A percentile compares a stretch with the other conserved stretches of the same genome.
phyloP scores from a whole-genome alignment of 495 filamentous ascomycete genomes.

The Hyaloscypha hepaticicola region DNA sequence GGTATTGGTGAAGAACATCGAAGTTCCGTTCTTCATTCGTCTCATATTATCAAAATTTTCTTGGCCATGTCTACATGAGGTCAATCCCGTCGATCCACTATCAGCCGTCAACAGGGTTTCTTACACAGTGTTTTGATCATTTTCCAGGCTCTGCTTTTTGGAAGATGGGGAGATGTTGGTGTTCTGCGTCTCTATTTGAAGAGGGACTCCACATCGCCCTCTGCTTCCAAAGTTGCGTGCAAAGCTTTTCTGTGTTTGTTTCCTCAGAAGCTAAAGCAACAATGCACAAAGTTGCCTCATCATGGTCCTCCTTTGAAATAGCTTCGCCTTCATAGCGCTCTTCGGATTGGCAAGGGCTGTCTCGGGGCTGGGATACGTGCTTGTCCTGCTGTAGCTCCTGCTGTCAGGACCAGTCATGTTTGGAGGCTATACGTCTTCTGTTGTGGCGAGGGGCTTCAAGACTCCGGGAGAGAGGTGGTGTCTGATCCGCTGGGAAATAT shows the following conservation, averaged over 20 bases:
- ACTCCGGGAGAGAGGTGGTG: conserved; percentile 57
- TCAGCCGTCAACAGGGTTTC: neutral
- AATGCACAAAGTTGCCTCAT: too few relatives aligned
- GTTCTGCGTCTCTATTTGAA: neutral
- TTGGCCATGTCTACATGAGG: neutral
- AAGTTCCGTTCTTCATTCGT: neutral
- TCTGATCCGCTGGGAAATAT: conserved; percentile 60
- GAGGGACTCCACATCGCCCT: neutral
- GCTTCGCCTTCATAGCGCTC: too few relatives aligned
- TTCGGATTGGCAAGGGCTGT: too few relatives aligned
- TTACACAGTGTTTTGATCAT: neutral
- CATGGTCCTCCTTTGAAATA: too few relatives aligned
- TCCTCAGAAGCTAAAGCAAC: too few relatives aligned
- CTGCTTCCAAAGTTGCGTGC: neutral
- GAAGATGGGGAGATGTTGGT: neutral
- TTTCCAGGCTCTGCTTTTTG: neutral
- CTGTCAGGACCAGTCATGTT: conserved; percentile 47
- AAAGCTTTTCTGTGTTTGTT: neutral
- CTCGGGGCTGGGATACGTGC: conserved; percentile 1
- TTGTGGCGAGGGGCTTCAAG: conserved; percentile 53
- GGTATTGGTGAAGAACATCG: neutral
- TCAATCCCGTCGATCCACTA: neutral
- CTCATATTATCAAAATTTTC: neutral
- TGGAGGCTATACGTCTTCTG: conserved; percentile 52
- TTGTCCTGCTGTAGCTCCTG: neutral